phyloP scores from a whole-genome alignment of 164 flowering plant genomes.

The Platanus orientalis region DNA sequence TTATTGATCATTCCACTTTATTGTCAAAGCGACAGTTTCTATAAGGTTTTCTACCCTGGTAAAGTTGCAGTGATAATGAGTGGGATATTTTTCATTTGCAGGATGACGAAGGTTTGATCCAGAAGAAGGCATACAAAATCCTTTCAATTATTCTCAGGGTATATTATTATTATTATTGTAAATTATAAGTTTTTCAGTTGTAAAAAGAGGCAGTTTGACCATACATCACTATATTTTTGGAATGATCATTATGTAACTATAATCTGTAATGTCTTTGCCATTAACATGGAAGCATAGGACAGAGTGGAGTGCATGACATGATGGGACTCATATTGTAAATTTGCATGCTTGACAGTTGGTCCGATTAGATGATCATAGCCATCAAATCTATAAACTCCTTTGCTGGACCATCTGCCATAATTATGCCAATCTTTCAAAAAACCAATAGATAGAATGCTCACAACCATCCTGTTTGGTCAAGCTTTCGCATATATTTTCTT shows the following conservation, averaged over 20 bases:
- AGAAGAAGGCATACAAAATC: conserved; percentile 94
- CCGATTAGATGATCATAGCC: neutral
- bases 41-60: conserved; percentile 1
- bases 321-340: neutral
- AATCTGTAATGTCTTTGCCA: neutral
- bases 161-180: neutral
- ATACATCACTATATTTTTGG: neutral
- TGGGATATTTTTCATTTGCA: conserved; percentile 28
- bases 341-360: neutral
- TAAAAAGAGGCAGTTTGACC: neutral
- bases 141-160: conserved; percentile 81
- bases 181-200: neutral
- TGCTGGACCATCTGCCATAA: too few species aligned
- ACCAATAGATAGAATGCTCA: too few species aligned
- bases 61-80: conserved; percentile 1
- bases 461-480: too few species aligned
- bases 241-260: neutral
- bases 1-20: neutral
- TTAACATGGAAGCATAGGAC: neutral
- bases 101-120: conserved; percentile 71
- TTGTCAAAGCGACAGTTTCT: neutral
- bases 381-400: neutral
- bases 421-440: too few species aligned
- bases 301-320: neutral
- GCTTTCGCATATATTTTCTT: too few species aligned